Evolutionary conservation across 1,284 basidiomycete species (phyloP), one percentile per base, ranked within the genome.

Genomic region (Ceratobasidium sp.): DNA sequence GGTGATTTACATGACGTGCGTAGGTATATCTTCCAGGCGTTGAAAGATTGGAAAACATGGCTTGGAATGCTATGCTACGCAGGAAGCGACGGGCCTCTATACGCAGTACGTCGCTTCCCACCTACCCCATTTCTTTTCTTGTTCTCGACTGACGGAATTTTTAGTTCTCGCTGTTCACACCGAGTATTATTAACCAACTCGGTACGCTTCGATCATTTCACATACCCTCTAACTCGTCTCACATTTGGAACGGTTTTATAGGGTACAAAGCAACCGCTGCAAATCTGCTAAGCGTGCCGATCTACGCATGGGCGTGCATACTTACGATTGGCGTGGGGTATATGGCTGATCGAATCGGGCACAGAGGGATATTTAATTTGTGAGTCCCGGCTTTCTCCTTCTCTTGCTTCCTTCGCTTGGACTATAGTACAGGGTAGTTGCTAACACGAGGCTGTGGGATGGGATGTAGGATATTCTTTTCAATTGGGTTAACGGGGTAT

Each of bases 1-100:
- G 57, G 44, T 31, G n/a, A 24, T 47, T 31, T 7, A 36, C 9
- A 29, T n/a, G 53, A 14, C 11, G 33, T 17, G 33, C 24, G 15
- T 54, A 73, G 71, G 51, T 90, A 90, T 79, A 88, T 93, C 63
- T 84, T 81, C 80, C 83, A 87, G 77, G 90, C 89, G 79, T 78
- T 92, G 74, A 74, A 83, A 14, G 92, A 93, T 77, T 91, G 90
- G 90, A 93, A 93, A 83, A 92, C 90, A 0, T 93, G 90, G 88
- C 74, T 91, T 17, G 88, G 85, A 50, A 90, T 76, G 73, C 57
- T 67, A 27, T 29, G 51, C 31, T 75, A 64, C 19, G 29, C 57
- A 51, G 56, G 62, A 41, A 77, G 78, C 51, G 89, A 89, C 78
- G 88, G 86, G 80, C 90, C 91, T 0, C 81, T 93, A 44, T 93